Conservation (phyloP, 352 stramenopile genomes). For the Globisporangium splendens region DNA sequence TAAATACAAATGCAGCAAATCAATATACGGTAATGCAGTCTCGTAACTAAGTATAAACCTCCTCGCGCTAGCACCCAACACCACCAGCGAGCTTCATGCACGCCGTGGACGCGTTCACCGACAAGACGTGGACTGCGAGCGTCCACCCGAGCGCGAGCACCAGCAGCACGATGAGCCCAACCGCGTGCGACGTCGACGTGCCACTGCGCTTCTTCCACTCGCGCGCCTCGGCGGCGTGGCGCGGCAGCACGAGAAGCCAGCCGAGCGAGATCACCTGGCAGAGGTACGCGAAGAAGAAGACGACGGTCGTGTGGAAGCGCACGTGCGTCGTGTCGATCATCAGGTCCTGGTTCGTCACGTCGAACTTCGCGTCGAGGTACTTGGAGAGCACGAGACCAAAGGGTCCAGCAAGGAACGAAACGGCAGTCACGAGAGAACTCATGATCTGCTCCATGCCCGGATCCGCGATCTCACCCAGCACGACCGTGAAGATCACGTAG, state of each 20-base stretch:
- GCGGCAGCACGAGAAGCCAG: conserved; percentile 41
- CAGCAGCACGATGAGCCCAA: conserved; percentile 26
- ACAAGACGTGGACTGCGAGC: conserved; percentile 34
- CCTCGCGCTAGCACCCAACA: conserved; percentile 18
- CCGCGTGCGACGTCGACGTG: conserved; percentile 19
- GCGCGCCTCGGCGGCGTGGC: conserved; percentile 21
- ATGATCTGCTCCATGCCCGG: conserved; percentile 22
- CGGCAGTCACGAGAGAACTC: conserved; percentile 36
- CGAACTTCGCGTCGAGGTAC: conserved; percentile 47
- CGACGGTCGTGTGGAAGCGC: conserved; percentile 29
- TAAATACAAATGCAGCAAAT: background rate
- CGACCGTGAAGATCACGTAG: conserved; percentile 43
- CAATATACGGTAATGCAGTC: background rate
- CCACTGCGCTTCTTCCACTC: conserved; percentile 23
- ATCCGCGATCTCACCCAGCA: conserved; percentile 45
- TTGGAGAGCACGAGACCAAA: conserved; percentile 47
- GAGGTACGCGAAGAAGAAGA: conserved; percentile 47
- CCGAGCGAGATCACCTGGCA: conserved; percentile 38
- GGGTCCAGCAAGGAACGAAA: conserved; percentile 38
- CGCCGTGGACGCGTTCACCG: conserved; percentile 37
- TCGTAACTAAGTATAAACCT: background rate
- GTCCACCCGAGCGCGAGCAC: conserved; percentile 9
- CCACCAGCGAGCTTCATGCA: conserved; percentile 38
- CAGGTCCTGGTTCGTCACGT: conserved; percentile 39
- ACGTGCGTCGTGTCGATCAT: conserved; percentile 38